Base-by-base conservation (phyloP, 2,329 filamentous ascomycete genomes). In the Cladosporium colombiae region DNA sequence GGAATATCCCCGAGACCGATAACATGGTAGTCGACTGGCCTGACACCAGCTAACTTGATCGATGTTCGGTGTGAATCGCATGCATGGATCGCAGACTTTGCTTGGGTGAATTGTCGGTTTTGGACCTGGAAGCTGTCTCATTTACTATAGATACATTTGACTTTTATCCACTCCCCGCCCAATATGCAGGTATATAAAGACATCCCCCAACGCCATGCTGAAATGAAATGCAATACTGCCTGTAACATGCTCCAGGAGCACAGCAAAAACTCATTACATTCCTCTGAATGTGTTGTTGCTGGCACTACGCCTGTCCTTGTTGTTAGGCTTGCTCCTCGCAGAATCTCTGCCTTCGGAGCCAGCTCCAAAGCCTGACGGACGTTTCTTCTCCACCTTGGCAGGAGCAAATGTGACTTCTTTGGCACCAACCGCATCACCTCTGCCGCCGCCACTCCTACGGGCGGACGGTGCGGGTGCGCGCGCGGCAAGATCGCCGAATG, bases 371-470 rank as follows among this genome's bases (percentile, higher is more conserved):
- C 66, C 44, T 29, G 62, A 59, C 25, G 49, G 52, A n/a, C 60
- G 52, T 67, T 74, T 78, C 73, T 77, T 78, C 72, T 83, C 62
- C 7, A 68, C 83, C 77, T 74, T 82, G 68, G 84, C 82, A 10
- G 90, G 90, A 66, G 88, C 84, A 76, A 93, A 94, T n/a, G 88
- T 89, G 68, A 93, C 84, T 71, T 89, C 84, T 72, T 88, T 85
- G 72, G 84, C 83, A 10, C 83, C 83, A 6, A 84, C 80, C 0
- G 81, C 79, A 27, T 72, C 72, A n/a, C 70, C 68, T 44, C 65
- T 65, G 0, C 69, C 76, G 6, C 73, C 75, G 1, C 69, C 71
- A 18, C 65, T 72, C 18, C 66, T 71, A 25, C 66, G 68, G 27
- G 65, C 65, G 31, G 68, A 67, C 73, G 53, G 76, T 13, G 52